A percentile compares a stretch with the other conserved stretches of the same genome.
phyloP scores from a whole-genome alignment of 2,329 filamentous ascomycete species.

The Aphanocladium album region DNA sequence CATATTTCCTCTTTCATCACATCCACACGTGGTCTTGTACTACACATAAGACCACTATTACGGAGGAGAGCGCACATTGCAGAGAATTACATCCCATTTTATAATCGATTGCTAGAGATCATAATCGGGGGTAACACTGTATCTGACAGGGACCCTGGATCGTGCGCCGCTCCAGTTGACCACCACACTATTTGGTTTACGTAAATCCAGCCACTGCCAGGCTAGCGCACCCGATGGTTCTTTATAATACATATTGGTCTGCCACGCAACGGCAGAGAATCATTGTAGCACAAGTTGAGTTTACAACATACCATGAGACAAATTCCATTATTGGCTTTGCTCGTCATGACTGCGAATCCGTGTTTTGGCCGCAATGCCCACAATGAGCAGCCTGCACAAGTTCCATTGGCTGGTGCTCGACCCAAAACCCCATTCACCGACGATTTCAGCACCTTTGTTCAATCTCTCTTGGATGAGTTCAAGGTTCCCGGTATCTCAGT shows the following conservation, averaged over 20 bases:
- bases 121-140: no score
- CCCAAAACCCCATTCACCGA: background rate
- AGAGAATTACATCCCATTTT: no score
- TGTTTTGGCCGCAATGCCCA: background rate
- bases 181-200: background rate
- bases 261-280: no score
- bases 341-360: background rate
- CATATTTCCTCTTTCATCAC: no score
- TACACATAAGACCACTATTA: no score
- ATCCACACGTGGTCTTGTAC: no score
- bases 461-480: slow-evolving; percentile 26
- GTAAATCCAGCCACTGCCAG: background rate
- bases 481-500: slow-evolving; percentile 46
- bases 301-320: background rate
- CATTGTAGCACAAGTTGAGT: background rate
- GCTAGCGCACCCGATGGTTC: background rate
- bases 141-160: background rate
- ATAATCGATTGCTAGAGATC: no score
- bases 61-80: no score
- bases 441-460: slow-evolving; percentile 5
- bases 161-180: background rate
- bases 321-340: background rate
- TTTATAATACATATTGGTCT: background rate
- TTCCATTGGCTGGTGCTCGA: background rate
- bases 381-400: background rate